Evolutionary conservation across 768 basidiomycete genomes (phyloP), one percentile per base, ranked within the genome.

Genomic region (Suillus sp.): DNA sequence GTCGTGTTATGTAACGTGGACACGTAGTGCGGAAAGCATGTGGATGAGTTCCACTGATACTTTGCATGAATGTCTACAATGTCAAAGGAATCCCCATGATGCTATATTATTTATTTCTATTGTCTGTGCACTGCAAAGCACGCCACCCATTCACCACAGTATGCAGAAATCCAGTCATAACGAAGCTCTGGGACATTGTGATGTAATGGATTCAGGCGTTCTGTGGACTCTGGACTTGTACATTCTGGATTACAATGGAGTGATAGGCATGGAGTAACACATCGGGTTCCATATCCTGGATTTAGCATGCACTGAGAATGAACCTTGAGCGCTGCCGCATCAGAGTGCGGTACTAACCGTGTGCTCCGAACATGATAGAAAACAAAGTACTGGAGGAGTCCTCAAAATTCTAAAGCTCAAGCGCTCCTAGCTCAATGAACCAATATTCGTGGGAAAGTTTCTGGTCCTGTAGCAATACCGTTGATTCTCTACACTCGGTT

Each of bases 51-150:
- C 30, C 27, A 30, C 18, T 14, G 25, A 7, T 27, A 20, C 25
- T 50, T 50, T 27, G 48, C 48, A 50, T 8, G 27, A 27, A 50
- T 16, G 48, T 30, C 9, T 53, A 32, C 30, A 9, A 53, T 10
- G 51, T 30, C 18, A 53, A 53, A 60, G 65, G 68, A 35, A 69
- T 69, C 45, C n/a, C n/a, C n/a, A n/a, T n/a, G n/a, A n/a, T n/a
- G n/a, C n/a, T n/a, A n/a, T n/a, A n/a, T n/a, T n/a, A n/a, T n/a
- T n/a, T n/a, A n/a, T n/a, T n/a, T 25, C 48, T 18, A 30, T 27
- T 50, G 48, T 50, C 5, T 16, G 9, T 50, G 27, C 16, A 50
- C 22, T 25, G 45, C 45, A 25, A 14, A 47, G 45, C 22, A 22
- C 13, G 4, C 45, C n/a, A 11, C 45, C 45, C 11, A 2, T 13